Base-by-base conservation (phyloP, 208 protist species). In the Leishmania mexicana region DNA sequence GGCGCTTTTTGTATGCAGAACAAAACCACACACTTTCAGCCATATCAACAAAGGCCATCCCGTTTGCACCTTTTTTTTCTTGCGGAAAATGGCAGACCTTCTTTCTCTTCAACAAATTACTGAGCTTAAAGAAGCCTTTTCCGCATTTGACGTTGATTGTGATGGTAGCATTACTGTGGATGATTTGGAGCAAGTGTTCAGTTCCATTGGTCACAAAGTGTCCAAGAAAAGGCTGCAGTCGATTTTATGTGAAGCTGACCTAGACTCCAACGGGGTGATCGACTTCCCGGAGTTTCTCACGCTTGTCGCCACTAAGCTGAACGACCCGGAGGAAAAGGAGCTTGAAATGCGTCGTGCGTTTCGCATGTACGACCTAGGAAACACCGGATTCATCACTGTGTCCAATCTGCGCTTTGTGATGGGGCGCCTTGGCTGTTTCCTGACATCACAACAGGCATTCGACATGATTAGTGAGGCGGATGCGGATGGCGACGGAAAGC, bases 111-210 rank as follows among this genome's bases (percentile, higher is more conserved):
- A 99, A 88, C 99, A 99, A 91, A 99, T 99, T 71, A 99, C 98
- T 21, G 99, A 99, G 91, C 99, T 99, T 85, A 99, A 99, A 92
- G 99, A 99, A 86, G 99, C 99, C 2, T 99, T 99, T 94, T 97
- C 98, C 62, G 92, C 99, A 19, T 99, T 99, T 88, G 99, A 99
- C 86, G 99, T 96, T 78, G 99, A 99, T 83, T 96, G 98, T 75
- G 99, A 99, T 95, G 99, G 99, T 40, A 97, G 89, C 70, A 99
- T 99, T 88, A 99, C 99, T 0, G 97, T 99, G 7, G 99, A 99
- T 54, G 99, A 99, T 90, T 90, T 99, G 6, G 99, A 97, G 76
- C 99, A 99, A 35, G 99, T 99, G 17, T 99, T 99, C 97, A 91
- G 98, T 45, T 99, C 99, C 19, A 96, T 99, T 35, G 99, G 99